phyloP scores from a whole-genome alignment of 176 grass and related monocot genomes.

The Triticum turgidum region DNA sequence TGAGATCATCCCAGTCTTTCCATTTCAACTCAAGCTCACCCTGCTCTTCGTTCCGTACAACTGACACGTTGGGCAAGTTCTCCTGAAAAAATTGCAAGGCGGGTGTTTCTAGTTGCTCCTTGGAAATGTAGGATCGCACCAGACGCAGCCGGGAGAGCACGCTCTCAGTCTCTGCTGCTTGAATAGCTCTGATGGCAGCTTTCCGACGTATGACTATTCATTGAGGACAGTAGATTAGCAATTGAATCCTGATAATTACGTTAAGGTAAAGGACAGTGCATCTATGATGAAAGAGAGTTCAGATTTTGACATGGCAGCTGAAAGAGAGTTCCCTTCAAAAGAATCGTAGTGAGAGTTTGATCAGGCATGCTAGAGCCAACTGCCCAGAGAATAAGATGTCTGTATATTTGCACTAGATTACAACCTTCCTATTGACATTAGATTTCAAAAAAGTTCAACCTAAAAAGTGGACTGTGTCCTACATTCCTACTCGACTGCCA shows the following conservation, averaged over 20 bases:
- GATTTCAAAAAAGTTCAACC: not conserved
- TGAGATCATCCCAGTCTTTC: slow-evolving; percentile 40
- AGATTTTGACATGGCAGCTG: not conserved
- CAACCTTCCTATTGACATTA: not conserved
- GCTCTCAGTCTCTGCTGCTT: slow-evolving; percentile 60
- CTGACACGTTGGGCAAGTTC: slow-evolving; percentile 60
- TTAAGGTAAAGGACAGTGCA: not conserved
- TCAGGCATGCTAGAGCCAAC: not conserved
- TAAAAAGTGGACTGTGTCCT: not conserved
- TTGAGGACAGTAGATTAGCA: slow-evolving; percentile 29
- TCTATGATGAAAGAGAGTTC: not conserved
- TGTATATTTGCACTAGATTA: not conserved
- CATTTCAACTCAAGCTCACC: slow-evolving; percentile 63
- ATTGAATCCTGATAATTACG: not conserved
- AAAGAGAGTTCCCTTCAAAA: not conserved
- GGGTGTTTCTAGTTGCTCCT: slow-evolving; percentile 60
- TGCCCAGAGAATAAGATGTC: not conserved
- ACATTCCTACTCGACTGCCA: not conserved
- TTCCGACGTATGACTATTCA: slow-evolving; percentile 50
- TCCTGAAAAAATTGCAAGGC: slow-evolving; percentile 77
- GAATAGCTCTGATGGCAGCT: slow-evolving; percentile 60
- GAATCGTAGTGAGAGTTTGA: not conserved
- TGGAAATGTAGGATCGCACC: slow-evolving; percentile 48
- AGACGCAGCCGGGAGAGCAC: slow-evolving; percentile 49
- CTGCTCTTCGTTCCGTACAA: slow-evolving; percentile 41